Conservation (phyloP, 441 rosid genomes). For the Syzygium malaccense region DNA sequence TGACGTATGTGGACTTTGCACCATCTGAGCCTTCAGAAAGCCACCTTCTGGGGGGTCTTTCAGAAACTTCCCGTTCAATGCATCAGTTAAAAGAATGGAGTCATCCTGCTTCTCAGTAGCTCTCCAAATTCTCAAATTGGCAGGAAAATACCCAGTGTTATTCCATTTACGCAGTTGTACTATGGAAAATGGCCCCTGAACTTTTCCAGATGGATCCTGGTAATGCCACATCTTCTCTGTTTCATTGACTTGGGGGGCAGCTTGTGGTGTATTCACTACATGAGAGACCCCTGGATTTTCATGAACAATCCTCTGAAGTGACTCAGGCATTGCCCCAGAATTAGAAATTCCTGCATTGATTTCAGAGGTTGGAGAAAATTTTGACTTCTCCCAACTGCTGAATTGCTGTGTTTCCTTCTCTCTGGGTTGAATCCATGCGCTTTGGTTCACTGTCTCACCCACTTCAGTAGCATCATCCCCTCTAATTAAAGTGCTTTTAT, state of each 20-base stretch:
- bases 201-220: slow-evolving; percentile 84
- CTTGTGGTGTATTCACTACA: slow-evolving; percentile 10
- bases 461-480: slow-evolving; percentile 44
- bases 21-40: slow-evolving; percentile 28
- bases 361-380: slow-evolving; percentile 28
- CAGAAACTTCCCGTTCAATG: slow-evolving; percentile 57
- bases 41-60: slow-evolving; percentile 38
- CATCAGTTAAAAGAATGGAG: slow-evolving; percentile 68
- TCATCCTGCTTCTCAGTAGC: slow-evolving; percentile 50
- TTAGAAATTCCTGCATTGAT: slow-evolving; percentile 15
- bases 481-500: slow-evolving; percentile 47
- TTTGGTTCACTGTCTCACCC: slow-evolving; percentile 41
- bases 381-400: slow-evolving; percentile 50
- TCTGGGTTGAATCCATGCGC: slow-evolving; percentile 43
- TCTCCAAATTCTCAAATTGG: slow-evolving; percentile 78
- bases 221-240: slow-evolving; percentile 90
- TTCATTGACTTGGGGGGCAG: slow-evolving; percentile 47
- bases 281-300: background rate
- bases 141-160: slow-evolving; percentile 84
- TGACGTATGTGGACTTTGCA: slow-evolving; percentile 10
- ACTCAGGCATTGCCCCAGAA: background rate
- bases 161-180: slow-evolving; percentile 94
- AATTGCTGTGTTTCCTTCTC: slow-evolving; percentile 46
- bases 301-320: background rate
- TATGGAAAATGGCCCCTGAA: slow-evolving; percentile 92